These are phyloP conservation scores for Chlamydomonas sp. DNA, from an alignment of 139 green algal species.

Conservation along the genomic window DNA sequence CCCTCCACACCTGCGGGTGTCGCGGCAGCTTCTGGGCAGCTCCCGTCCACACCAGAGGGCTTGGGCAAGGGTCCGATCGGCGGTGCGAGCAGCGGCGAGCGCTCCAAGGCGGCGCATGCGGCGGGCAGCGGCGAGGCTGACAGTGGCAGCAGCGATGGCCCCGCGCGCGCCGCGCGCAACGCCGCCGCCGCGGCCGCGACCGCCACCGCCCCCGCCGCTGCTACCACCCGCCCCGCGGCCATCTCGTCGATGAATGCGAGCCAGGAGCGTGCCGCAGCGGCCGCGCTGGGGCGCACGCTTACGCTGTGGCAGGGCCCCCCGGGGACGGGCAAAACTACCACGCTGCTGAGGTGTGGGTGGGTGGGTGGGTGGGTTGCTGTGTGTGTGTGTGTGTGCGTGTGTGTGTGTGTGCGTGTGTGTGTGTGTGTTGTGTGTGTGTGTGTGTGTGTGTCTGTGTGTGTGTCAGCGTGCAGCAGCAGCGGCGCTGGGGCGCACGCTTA, in stretches of 20 bases:
- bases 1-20: no score
- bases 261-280: slow-evolving; percentile 27
- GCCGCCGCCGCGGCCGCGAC: background rate
- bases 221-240: background rate
- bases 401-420: no score
- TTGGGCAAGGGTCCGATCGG: no score
- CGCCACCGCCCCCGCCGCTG: background rate
- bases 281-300: slow-evolving; percentile 33
- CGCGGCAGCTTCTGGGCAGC: no score
- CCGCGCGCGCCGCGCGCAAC: background rate
- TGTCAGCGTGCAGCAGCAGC: slow-evolving; percentile 36
- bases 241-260: background rate
- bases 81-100: no score
- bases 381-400: no score
- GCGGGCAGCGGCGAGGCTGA: no score
- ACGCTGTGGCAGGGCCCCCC: slow-evolving; percentile 60
- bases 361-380: no score
- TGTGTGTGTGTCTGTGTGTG: slow-evolving; percentile 25
- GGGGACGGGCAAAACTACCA: slow-evolving; percentile 56
- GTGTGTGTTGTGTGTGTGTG: no score
- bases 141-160: background rate
- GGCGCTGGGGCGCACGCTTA: slow-evolving; percentile 39
- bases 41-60: no score
- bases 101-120: no score
- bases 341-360: slow-evolving; percentile 38